Base-by-base conservation (phyloP, 495 filamentous ascomycete species). In the Xylaria intraflava region DNA sequence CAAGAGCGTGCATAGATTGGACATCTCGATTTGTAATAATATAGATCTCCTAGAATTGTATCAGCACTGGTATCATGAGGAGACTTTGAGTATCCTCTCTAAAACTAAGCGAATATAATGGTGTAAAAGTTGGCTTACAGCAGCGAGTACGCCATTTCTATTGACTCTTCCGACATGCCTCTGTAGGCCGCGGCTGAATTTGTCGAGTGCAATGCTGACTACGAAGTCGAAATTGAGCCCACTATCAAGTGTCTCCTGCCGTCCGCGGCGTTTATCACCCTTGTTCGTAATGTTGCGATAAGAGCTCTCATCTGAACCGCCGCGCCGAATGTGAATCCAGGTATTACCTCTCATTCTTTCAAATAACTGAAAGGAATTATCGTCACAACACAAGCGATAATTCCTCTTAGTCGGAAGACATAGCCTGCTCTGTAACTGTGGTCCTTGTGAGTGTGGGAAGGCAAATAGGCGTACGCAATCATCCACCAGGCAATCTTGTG, bases 1-100 rank as follows among this genome's bases (percentile, higher is more conserved):
- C 76, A n/a, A 78, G 68, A 22, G 59, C 58, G 6, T 62, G 63
- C 51, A 78, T 65, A 0, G 74, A 73, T n/a, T 65, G 53, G 42
- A 70, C 55, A 48, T 80, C 77, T 52, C 72, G 61, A 55, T 80
- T 80, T 51, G 70, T 78, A 47, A 79, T 80, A 8, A 78, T 71
- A 49, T 79, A 78, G 1, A 79, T 65, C 56, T 79, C 77, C 73
- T 75, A 41, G 0, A 26, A 38, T 40, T 6, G 12, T 19, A 11
- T 44, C 14, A 51, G 20, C 12, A 10, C 6, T 29, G 9, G 9
- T 9, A 29, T 4, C 27, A 29, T 29, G 9, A 4, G 9, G 4
- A 29, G 27, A 4, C 27, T 29, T 9, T 9, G 9, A 29, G 27
- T 4, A 9, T 4, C 4, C 27, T 29, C 4, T 9, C 4, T 9